Conservation (phyloP, 2,329 filamentous ascomycete genomes). For the Lomentospora prolificans region DNA sequence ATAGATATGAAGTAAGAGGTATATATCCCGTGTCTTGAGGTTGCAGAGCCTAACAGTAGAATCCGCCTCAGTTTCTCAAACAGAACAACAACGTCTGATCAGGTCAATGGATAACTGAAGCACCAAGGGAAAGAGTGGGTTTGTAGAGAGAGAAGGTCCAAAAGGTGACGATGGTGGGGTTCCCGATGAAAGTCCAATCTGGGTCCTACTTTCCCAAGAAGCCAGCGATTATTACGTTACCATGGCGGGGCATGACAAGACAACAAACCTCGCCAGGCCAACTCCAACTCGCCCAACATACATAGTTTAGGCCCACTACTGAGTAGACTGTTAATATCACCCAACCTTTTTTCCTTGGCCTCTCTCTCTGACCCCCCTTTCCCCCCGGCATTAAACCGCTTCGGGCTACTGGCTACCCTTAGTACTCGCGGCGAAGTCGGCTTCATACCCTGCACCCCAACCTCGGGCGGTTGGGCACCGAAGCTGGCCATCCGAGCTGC, state of each 20-base stretch:
- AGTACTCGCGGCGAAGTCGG: neutral
- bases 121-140: neutral
- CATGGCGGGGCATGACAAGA: conserved; percentile 9
- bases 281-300: too few relatives aligned
- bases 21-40: too few relatives aligned
- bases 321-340: too few relatives aligned
- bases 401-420: neutral
- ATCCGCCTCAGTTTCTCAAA: neutral
- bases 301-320: too few relatives aligned
- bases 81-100: neutral
- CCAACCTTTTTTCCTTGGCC: too few relatives aligned
- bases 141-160: neutral
- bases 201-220: neutral
- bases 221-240: conserved; percentile 7
- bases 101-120: neutral
- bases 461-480: neutral
- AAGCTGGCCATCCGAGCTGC: too few relatives aligned
- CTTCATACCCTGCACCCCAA: too few relatives aligned
- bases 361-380: too few relatives aligned
- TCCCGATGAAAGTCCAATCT: neutral
- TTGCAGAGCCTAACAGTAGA: too few relatives aligned
- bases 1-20: too few relatives aligned
- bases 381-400: neutral
- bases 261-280: neutral
- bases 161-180: conserved; percentile 5